Conservation (phyloP, 2,329 filamentous ascomycete species). For the Fusarium verrucosum region DNA sequence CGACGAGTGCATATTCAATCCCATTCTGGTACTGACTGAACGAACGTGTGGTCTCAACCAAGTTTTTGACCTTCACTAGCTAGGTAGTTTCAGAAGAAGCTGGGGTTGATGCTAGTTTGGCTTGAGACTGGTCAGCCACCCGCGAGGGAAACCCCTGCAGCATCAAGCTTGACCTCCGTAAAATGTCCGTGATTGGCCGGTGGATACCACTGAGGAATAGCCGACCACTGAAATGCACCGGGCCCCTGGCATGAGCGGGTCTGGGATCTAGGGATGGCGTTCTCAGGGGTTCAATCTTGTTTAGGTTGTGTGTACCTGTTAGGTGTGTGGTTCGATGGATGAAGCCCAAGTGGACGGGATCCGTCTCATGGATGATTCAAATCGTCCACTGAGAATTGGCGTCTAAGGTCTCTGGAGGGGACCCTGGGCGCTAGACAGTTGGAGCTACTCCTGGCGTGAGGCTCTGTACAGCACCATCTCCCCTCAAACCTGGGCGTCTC, state of each 20-base stretch:
- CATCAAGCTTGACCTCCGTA: constrained; percentile 9
- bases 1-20: background rate
- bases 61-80: constrained; percentile 15
- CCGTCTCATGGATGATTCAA: constrained; percentile 14
- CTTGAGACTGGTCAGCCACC: constrained; percentile 28
- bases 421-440: constrained; percentile 4
- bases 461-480: background rate
- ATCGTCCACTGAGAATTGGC: constrained; percentile 12
- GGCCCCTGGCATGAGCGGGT: constrained; percentile 21
- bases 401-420: background rate
- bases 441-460: constrained; percentile 31
- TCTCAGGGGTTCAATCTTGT: constrained; percentile 35
- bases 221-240: constrained; percentile 17
- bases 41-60: constrained; percentile 7
- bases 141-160: constrained; percentile 27
- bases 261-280: constrained; percentile 20
- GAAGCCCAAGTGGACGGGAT: constrained; percentile 6
- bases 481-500: constrained; percentile 17
- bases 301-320: no score
- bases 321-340: constrained; percentile 28
- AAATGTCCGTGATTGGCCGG: constrained; percentile 6
- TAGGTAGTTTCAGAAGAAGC: constrained; percentile 40
- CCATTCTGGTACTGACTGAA: background rate
- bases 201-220: background rate
- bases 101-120: constrained; percentile 33